Conservation (phyloP, 1,139 yeast species). For the Suhomyces terraborum region DNA sequence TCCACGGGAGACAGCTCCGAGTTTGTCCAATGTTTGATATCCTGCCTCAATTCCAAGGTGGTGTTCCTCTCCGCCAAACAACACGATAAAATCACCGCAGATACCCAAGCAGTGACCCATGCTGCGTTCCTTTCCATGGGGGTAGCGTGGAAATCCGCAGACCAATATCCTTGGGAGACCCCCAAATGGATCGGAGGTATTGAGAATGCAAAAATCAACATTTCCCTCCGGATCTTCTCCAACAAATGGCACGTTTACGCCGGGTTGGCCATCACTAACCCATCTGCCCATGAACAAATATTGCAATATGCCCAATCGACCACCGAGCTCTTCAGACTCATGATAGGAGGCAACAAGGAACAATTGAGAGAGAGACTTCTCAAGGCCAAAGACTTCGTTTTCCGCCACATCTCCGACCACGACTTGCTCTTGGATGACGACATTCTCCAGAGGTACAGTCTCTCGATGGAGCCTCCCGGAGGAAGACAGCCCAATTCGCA, state of each 20-base stretch:
- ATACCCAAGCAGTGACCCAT: constrained; percentile 97
- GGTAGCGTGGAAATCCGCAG: constrained; percentile 83
- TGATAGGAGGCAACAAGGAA: constrained; percentile 67
- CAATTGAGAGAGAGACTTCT: constrained; percentile 60
- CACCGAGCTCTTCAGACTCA: constrained; percentile 77
- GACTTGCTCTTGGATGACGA: constrained; percentile 76
- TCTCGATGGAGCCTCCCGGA: constrained; percentile 70
- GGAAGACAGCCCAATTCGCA: constrained; percentile 83
- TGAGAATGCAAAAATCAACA: constrained; percentile 93
- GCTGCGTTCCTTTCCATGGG: constrained; percentile 98
- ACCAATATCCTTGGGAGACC: constrained; percentile 92
- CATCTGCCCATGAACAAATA: constrained; percentile 89
- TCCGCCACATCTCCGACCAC: constrained; percentile 58
- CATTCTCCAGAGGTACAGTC: constrained; percentile 74
- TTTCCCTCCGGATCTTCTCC: constrained; percentile 83
- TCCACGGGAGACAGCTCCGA: constrained; percentile 56
- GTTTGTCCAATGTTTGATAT: constrained; percentile 64
- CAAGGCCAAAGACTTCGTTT: constrained; percentile 73
- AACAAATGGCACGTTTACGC: constrained; percentile 99
- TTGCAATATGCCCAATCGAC: constrained; percentile 85
- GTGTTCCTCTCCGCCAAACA: constrained; percentile 81
- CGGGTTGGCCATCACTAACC: constrained; percentile 93
- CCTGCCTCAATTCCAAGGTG: constrained; percentile 74
- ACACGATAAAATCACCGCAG: constrained; percentile 95
- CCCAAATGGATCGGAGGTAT: constrained; percentile 89